Conservation (phyloP, 2,329 filamentous ascomycete species). For the Exophiala calicioides region DNA sequence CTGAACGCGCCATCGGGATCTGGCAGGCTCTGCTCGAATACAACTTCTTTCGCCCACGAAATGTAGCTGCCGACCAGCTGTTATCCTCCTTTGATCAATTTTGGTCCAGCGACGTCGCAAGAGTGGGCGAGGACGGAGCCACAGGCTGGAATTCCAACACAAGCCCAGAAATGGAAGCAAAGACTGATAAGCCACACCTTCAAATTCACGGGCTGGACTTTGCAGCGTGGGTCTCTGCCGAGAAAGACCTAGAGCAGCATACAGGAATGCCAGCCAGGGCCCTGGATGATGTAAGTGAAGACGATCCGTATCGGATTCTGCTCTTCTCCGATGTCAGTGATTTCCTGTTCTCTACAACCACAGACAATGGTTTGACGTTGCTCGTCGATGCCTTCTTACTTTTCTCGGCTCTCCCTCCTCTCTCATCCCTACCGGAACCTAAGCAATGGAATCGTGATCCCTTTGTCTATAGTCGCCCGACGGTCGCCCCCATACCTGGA, state of each 20-base stretch:
- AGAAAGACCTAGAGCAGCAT: conserved; percentile 27
- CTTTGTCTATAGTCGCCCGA: conserved; percentile 69
- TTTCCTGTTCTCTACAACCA: conserved; percentile 51
- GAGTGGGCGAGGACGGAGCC: conserved; percentile 73
- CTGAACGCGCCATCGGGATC: conserved; percentile 71
- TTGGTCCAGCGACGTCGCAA: conserved; percentile 81
- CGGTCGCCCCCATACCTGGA: conserved; percentile 45
- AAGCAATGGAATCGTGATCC: conserved; percentile 40
- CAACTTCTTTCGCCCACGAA: conserved; percentile 60
- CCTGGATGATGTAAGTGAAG: conserved; percentile 71
- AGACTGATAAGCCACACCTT: conserved; percentile 28
- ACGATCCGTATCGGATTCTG: conserved; percentile 81
- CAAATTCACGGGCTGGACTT: conserved; percentile 36
- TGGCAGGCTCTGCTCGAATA: conserved; percentile 84
- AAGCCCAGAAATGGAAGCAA: conserved; percentile 15
- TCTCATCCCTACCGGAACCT: conserved; percentile 47
- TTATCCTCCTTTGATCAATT: conserved; percentile 64
- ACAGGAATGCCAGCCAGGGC: conserved; percentile 65
- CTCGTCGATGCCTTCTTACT: conserved; percentile 71
- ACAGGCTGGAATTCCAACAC: conserved; percentile 63
- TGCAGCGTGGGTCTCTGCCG: conserved; percentile 29
- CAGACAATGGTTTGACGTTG: conserved; percentile 40
- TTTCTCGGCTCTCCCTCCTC: conserved; percentile 66
- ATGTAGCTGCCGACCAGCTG: conserved; percentile 17
- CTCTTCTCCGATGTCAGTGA: conserved; percentile 74